Evolutionary conservation across 1,139 yeast genomes (phyloP), one percentile per base, ranked within the genome.

Genomic region (Blastobotrys elegans): DNA sequence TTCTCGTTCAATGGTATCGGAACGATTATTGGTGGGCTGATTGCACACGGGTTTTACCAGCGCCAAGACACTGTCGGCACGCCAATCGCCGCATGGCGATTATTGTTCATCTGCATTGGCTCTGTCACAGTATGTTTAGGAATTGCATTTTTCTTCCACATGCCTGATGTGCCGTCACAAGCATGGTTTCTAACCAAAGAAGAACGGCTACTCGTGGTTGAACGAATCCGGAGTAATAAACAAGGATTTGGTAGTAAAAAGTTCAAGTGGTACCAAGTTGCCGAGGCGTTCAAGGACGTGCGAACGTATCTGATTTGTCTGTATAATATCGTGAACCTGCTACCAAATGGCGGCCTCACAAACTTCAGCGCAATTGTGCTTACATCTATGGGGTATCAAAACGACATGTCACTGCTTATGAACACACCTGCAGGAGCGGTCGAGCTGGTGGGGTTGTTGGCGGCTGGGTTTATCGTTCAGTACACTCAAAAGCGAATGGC

Each of bases 11-110:
- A 68, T 5, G 56, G 61, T 35, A 29, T 62, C n/a, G 62, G 71
- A 3, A 68, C 68, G 18, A 68, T 66, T n/a, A 56, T 65, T 44
- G 63, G 67, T 3, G 67, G 68, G 1, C 44, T 63, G 7, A 54
- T 65, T 30, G 67, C 69, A 8, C 64, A 56, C 46, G 70, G 61
- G 3, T 53, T 84, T 79, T 53, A 52, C 36, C 55, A 78, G 71
- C 59, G 68, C 48, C 67, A 64, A 43, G 66, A 61, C 34, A 60
- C 61, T 14, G 72, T 67, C 43, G 43, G 64, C 4, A 56, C 71
- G 17, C 59, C 69, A 13, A 55, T 66, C 33, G 68, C 82, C 80
- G 63, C 81, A 7, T 80, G 85, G 85, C 67, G 77, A 61, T 79
- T 84, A 82, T 67, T 52, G 49, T 52, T 46, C 35, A 21, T 43